phyloP scores from a whole-genome alignment of 805 yeast genomes.

The Cyberlindnera misumaiensis region DNA sequence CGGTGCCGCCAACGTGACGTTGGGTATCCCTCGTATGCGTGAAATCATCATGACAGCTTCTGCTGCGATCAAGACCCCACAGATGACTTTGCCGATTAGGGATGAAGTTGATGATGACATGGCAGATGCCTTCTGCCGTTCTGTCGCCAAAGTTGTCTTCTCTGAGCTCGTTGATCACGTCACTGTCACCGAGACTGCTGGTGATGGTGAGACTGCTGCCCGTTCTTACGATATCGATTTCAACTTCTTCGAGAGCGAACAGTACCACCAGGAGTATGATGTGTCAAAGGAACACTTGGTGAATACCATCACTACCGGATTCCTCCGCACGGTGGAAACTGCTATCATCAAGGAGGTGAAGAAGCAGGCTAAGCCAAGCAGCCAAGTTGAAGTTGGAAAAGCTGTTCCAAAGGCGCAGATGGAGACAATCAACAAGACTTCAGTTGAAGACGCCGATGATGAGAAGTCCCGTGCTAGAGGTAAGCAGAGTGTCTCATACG shows the following conservation, averaged over 20 bases:
- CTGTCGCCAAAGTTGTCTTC: slow-evolving; percentile 75
- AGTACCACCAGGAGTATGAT: slow-evolving; percentile 85
- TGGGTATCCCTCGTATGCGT: slow-evolving; percentile 99
- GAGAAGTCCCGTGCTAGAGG: slow-evolving; percentile 54
- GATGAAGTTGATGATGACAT: slow-evolving; percentile 74
- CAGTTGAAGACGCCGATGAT: slow-evolving; percentile 54
- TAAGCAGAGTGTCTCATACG: slow-evolving; percentile 87
- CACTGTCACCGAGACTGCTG: slow-evolving; percentile 82
- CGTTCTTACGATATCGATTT: slow-evolving; percentile 74
- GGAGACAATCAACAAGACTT: slow-evolving; percentile 34
- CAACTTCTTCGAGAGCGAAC: slow-evolving; percentile 66
- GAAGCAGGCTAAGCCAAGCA: slow-evolving; percentile 56
- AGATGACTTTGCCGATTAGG: slow-evolving; percentile 87
- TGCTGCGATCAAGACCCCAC: slow-evolving; percentile 93
- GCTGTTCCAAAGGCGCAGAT: slow-evolving; percentile 57
- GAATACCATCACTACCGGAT: slow-evolving; percentile 52
- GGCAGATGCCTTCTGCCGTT: slow-evolving; percentile 91
- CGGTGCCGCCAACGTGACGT: slow-evolving; percentile 99
- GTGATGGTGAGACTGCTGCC: slow-evolving; percentile 42
- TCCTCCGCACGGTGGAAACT: slow-evolving; percentile 64
- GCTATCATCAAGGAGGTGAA: slow-evolving; percentile 75
- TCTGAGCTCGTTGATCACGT: slow-evolving; percentile 87
- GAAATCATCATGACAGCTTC: slow-evolving; percentile 99
- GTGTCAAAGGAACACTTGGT: slow-evolving; percentile 76
- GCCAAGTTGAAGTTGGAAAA: slow-evolving; percentile 59